phyloP scores from a whole-genome alignment of 768 basidiomycete genomes.

The Gelatoporia subvermispora region DNA sequence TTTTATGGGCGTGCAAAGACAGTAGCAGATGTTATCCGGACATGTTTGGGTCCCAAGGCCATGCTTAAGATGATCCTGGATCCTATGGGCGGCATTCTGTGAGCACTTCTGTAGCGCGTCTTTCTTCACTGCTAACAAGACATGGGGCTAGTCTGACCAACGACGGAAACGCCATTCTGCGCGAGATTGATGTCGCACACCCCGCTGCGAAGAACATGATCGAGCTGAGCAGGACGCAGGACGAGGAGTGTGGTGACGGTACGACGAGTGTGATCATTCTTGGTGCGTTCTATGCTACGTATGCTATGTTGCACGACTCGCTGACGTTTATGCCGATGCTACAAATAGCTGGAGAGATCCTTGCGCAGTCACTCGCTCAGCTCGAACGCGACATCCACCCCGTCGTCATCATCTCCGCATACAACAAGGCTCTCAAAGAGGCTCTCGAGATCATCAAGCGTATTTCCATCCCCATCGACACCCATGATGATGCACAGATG shows the following conservation, averaged over 20 bases:
- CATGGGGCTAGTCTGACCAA: slow-evolving; percentile 71
- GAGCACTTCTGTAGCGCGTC: slow-evolving; percentile 21
- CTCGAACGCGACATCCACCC: slow-evolving; percentile 98
- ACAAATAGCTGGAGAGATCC: slow-evolving; percentile 83
- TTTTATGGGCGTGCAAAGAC: slow-evolving; percentile 46
- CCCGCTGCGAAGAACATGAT: slow-evolving; percentile 99
- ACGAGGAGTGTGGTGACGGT: slow-evolving; percentile 98
- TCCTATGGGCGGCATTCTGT: slow-evolving; percentile 99
- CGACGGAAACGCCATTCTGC: slow-evolving; percentile 97
- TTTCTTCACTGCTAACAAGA: not conserved
- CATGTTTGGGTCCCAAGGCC: slow-evolving; percentile 94
- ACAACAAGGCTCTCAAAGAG: slow-evolving; percentile 93
- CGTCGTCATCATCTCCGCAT: slow-evolving; percentile 97
- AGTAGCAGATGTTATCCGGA: slow-evolving; percentile 95
- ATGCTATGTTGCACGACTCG: not conserved
- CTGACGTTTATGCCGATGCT: not conserved
- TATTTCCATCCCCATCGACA: slow-evolving; percentile 89
- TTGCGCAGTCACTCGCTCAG: slow-evolving; percentile 89
- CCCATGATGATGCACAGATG: slow-evolving; percentile 84
- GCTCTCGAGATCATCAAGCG: slow-evolving; percentile 83
- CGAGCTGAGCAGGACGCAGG: slow-evolving; percentile 94
- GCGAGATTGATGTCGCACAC: slow-evolving; percentile 98
- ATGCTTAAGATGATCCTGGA: slow-evolving; percentile 99
- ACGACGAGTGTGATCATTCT: slow-evolving; percentile 98
- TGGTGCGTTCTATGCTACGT: slow-evolving; percentile 43